Percentiles rank a stretch among this genome's conserved stretches.
Conservation (phyloP, 1,284 basidiomycete genomes). For the Moesziomyces sp. region DNA sequence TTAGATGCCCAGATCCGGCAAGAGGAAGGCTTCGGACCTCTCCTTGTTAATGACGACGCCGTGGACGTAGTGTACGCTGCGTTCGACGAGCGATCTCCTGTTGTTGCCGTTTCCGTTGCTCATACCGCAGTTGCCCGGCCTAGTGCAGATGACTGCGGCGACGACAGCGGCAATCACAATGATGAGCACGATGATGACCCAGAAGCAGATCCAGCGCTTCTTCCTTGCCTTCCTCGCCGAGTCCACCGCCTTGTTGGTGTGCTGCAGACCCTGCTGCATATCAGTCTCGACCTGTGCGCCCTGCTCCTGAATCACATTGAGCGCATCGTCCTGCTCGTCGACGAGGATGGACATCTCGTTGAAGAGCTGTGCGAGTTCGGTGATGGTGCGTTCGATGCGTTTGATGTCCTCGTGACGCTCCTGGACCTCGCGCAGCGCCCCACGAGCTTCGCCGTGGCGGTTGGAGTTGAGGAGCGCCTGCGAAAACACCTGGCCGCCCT, state of each 20-base stretch:
- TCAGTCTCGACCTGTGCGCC: conserved; percentile 61
- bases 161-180: conserved; percentile 56
- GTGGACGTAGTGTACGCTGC: conserved; percentile 15
- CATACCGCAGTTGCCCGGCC: conserved; percentile 19
- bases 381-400: conserved; percentile 85
- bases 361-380: conserved; percentile 88
- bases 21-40: conserved; percentile 18
- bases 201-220: conserved; percentile 71
- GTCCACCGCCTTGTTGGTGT: conserved; percentile 74
- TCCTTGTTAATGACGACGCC: conserved; percentile 21
- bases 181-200: conserved; percentile 57
- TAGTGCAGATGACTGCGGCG: conserved; percentile 52
- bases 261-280: conserved; percentile 70
- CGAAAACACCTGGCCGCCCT: conserved; percentile 82
- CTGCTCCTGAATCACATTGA: conserved; percentile 62
- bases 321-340: conserved; percentile 65
- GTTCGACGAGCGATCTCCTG: conserved; percentile 20
- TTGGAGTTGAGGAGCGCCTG: conserved; percentile 83
- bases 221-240: conserved; percentile 81
- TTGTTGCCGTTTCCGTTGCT: conserved; percentile 13
- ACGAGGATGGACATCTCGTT: conserved; percentile 73
- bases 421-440: conserved; percentile 89
- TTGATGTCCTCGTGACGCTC: conserved; percentile 87
- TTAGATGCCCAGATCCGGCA: conserved; percentile 28
- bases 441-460: conserved; percentile 83